These are phyloP conservation scores for Dendrocalamus sinicus DNA, from an alignment of 176 grass and related monocot species.

Conservation along the genomic window DNA sequence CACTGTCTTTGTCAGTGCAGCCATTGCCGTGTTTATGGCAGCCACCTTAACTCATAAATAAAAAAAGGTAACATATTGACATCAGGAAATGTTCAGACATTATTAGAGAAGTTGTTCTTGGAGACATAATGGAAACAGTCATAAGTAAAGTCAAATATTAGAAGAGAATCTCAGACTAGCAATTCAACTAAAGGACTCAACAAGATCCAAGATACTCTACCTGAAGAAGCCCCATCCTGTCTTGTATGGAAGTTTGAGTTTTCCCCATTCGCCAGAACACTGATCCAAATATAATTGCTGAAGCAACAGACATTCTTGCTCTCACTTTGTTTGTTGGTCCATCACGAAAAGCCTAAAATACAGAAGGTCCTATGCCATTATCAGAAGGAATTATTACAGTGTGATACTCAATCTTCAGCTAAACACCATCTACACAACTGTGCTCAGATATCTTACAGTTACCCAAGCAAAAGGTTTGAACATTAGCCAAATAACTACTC, in stretches of 20 bases:
- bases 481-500: background rate
- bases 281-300: conserved; percentile 96
- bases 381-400: conserved; percentile 23
- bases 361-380: conserved; percentile 21
- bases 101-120: conserved; percentile 22
- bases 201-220: conserved; percentile 48
- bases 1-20: conserved; percentile 92
- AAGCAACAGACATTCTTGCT: conserved; percentile 92
- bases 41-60: conserved; percentile 65
- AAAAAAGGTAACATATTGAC: conserved; percentile 17
- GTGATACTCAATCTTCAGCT: conserved; percentile 24
- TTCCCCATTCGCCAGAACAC: conserved; percentile 94
- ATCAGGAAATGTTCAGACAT: conserved; percentile 14
- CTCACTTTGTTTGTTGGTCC: conserved; percentile 98
- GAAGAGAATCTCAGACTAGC: background rate
- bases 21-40: conserved; percentile 99
- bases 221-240: conserved; percentile 96
- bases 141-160: conserved; percentile 1
- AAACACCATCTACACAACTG: background rate
- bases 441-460: background rate
- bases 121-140: background rate
- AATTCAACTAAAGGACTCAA: conserved; percentile 36
- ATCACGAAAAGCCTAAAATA: conserved; percentile 87
- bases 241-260: conserved; percentile 94
- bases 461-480: background rate